These are phyloP conservation scores for Bidens hawaiensis DNA, from an alignment of 140 eudicot species.

Conservation along the genomic window DNA sequence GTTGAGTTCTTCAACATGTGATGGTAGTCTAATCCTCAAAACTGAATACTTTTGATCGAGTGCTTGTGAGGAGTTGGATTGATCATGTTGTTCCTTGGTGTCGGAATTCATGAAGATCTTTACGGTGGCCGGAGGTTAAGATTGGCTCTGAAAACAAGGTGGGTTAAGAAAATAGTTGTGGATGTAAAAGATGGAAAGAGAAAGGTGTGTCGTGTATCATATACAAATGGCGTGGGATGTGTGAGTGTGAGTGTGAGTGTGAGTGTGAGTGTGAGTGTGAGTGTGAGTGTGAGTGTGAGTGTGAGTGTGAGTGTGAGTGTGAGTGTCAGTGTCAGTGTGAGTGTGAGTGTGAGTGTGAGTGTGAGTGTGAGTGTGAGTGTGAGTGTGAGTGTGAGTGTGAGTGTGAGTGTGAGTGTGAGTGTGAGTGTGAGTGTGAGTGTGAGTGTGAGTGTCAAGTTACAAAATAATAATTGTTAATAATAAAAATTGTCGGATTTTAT, in stretches of 20 bases:
- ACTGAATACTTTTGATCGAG: neutral
- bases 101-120: slow-evolving; percentile 10
- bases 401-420: no score
- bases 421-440: no score
- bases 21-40: slow-evolving; percentile 14
- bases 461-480: no score
- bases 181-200: slow-evolving; percentile 28
- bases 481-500: no score
- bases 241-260: no score
- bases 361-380: no score
- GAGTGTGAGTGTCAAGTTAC: slow-evolving; percentile 16
- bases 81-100: slow-evolving; percentile 1
- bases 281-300: no score
- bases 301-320: no score
- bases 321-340: no score
- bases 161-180: neutral
- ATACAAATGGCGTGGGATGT: slow-evolving; percentile 8
- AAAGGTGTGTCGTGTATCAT: slow-evolving; percentile 27
- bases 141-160: slow-evolving; percentile 29
- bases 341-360: no score
- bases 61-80: slow-evolving; percentile 6
- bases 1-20: neutral
- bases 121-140: neutral
- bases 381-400: no score
- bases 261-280: no score